A percentile compares a stretch with the other conserved stretches of the same genome.
Conservation (phyloP, 805 yeast species). For the Hanseniaspora nectarophila region DNA sequence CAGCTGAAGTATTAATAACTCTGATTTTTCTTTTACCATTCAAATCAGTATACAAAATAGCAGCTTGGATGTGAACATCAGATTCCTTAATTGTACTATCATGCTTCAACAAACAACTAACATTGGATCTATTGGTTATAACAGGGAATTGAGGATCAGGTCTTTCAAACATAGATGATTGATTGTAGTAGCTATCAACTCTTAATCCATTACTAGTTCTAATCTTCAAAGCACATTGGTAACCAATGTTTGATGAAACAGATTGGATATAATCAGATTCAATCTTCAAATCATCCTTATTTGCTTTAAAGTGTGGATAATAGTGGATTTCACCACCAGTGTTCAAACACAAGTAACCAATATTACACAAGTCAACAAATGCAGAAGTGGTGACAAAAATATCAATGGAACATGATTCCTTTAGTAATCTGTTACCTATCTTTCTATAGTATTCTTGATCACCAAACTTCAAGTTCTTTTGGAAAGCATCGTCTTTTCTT, state of each 20-base stretch:
- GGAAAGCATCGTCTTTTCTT: slow-evolving; percentile 33
- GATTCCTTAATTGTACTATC: slow-evolving; percentile 46
- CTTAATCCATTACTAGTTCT: slow-evolving; percentile 84
- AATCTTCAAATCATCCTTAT: slow-evolving; percentile 57
- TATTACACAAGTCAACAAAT: slow-evolving; percentile 59
- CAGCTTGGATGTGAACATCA: slow-evolving; percentile 86
- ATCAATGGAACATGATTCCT: slow-evolving; percentile 60
- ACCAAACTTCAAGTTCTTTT: slow-evolving; percentile 41
- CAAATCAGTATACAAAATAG: slow-evolving; percentile 67
- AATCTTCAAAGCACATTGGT: slow-evolving; percentile 70
- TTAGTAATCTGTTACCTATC: slow-evolving; percentile 45
- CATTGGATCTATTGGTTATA: slow-evolving; percentile 44
- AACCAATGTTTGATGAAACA: slow-evolving; percentile 46
- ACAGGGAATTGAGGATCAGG: slow-evolving; percentile 61
- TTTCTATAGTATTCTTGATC: slow-evolving; percentile 51
- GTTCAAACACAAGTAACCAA: slow-evolving; percentile 48
- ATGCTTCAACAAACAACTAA: slow-evolving; percentile 61
- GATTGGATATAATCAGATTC: slow-evolving; percentile 48
- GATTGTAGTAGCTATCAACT: slow-evolving; percentile 63
- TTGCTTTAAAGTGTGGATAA: slow-evolving; percentile 56
- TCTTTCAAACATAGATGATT: slow-evolving; percentile 32
- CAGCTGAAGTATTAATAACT: slow-evolving; percentile 71
- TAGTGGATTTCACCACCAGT: slow-evolving; percentile 62
- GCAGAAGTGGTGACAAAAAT: slow-evolving; percentile 55
- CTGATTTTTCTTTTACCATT: slow-evolving; percentile 73